Evolutionary conservation across 1,139 yeast species (phyloP).

Genomic region (Yarrowia galli): DNA sequence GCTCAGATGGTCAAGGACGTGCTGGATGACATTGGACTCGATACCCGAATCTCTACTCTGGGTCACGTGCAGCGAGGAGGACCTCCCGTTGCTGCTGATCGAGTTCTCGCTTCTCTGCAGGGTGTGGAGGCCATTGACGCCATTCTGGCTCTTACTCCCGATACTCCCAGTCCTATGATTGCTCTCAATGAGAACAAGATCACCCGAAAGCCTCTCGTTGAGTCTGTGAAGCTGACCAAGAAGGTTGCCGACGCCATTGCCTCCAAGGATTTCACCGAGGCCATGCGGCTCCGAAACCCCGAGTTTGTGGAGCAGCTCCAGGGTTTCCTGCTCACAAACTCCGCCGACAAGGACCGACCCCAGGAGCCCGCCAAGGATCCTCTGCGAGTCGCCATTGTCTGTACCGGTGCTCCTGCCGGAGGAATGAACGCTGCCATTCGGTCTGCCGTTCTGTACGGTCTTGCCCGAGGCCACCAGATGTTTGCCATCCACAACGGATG

Average conservation of each 20-base stretch:
- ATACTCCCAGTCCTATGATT: slow-evolving; percentile 94
- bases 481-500: slow-evolving; percentile 92
- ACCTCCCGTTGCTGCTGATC: slow-evolving; percentile 92
- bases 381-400: slow-evolving; percentile 78
- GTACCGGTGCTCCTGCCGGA: slow-evolving; percentile 97
- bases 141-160: slow-evolving; percentile 85
- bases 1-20: slow-evolving; percentile 81
- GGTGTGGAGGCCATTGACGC: slow-evolving; percentile 98
- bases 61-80: slow-evolving; percentile 99
- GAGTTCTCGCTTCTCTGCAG: slow-evolving; percentile 89
- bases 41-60: slow-evolving; percentile 90
- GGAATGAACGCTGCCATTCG: slow-evolving; percentile 94
- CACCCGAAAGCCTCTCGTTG: slow-evolving; percentile 81
- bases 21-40: slow-evolving; percentile 76
- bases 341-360: slow-evolving; percentile 67
- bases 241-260: slow-evolving; percentile 87
- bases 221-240: slow-evolving; percentile 86
- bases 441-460: slow-evolving; percentile 89
- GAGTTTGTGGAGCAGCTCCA: slow-evolving; percentile 81
- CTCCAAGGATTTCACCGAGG: slow-evolving; percentile 78
- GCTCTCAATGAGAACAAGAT: slow-evolving; percentile 88
- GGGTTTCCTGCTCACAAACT: slow-evolving; percentile 72
- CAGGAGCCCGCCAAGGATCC: slow-evolving; percentile 52
- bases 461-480: slow-evolving; percentile 87
- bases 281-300: slow-evolving; percentile 85